Evolutionary conservation across 1,284 basidiomycete genomes (phyloP).

Genomic region (Ustanciosporium gigantosporum): DNA sequence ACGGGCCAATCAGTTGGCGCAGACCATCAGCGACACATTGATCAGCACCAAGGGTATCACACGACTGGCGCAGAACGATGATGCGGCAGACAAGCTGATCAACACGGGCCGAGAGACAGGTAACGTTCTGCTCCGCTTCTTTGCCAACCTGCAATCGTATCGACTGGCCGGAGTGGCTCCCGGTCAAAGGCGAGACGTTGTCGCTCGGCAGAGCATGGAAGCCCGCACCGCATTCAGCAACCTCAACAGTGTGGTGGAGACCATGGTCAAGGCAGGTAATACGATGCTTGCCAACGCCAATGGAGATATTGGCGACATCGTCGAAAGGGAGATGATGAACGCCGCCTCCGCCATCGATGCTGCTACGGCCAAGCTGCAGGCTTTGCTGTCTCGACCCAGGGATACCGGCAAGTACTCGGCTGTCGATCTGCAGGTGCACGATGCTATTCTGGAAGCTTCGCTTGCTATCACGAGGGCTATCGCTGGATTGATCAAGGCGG

Average conservation of each 20-base stretch:
- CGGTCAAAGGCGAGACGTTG: constrained; percentile 78
- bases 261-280: constrained; percentile 82
- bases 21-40: constrained; percentile 86
- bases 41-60: constrained; percentile 94
- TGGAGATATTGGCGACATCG: constrained; percentile 93
- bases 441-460: constrained; percentile 90
- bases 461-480: constrained; percentile 95
- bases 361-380: constrained; percentile 85
- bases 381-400: constrained; percentile 84
- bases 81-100: constrained; percentile 86
- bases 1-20: constrained; percentile 92
- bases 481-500: constrained; percentile 88
- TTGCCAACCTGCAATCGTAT: constrained; percentile 94
- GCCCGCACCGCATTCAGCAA: constrained; percentile 77
- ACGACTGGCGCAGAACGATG: constrained; percentile 84
- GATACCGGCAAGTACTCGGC: constrained; percentile 82
- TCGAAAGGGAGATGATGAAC: constrained; percentile 92
- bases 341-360: constrained; percentile 91
- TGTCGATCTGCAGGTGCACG: constrained; percentile 93
- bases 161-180: constrained; percentile 69
- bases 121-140: constrained; percentile 85
- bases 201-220: constrained; percentile 86
- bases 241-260: constrained; percentile 84
- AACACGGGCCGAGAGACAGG: constrained; percentile 82
- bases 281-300: constrained; percentile 75